Conservation (phyloP, 768 basidiomycete species). For the Leccinum subtestaceum region DNA sequence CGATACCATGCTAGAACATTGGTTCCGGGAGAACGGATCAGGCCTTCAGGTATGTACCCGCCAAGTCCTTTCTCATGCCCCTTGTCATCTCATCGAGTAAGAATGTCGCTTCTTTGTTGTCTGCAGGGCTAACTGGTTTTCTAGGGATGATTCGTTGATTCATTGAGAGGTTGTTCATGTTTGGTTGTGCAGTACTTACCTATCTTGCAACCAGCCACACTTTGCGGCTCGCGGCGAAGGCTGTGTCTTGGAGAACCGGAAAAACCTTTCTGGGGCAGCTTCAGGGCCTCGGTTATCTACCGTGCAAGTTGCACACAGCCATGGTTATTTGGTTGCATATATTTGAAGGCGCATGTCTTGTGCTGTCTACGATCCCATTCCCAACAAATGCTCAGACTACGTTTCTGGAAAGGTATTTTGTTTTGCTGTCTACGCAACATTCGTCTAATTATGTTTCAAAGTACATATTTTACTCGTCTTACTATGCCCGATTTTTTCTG, state of each 20-base stretch:
- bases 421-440: background rate
- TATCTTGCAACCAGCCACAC: background rate
- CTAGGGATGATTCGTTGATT: no score
- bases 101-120: no score
- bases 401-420: slow-evolving; percentile 5
- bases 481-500: background rate
- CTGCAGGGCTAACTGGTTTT: background rate
- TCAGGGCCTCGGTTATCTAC: background rate
- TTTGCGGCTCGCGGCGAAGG: background rate
- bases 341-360: background rate
- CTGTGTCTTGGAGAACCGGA: background rate
- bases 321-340: background rate
- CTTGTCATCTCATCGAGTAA: background rate
- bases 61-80: background rate
- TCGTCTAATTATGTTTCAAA: slow-evolving; percentile 4
- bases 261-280: background rate
- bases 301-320: background rate
- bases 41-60: no score
- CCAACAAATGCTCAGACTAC: slow-evolving; percentile 2
- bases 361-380: no score
- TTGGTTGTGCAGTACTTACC: background rate
- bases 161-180: background rate
- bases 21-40: background rate
- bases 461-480: background rate
- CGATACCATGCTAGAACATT: background rate